phyloP scores from a whole-genome alignment of 495 filamentous ascomycete species.

The Penicillium egyptiacum region DNA sequence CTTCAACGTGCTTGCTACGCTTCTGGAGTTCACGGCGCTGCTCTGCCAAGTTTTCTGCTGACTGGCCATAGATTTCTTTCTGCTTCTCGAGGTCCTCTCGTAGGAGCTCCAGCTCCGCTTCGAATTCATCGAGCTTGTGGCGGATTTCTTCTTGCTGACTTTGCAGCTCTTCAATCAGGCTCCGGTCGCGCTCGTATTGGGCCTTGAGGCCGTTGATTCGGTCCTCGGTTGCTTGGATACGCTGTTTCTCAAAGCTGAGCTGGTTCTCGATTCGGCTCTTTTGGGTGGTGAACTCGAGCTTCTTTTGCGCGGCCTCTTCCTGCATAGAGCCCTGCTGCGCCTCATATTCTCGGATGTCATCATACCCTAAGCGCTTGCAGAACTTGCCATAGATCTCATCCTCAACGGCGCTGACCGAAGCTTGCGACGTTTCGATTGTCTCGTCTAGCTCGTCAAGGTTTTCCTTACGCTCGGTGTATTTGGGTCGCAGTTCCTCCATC shows the following conservation, averaged over 20 bases:
- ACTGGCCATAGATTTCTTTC: conserved; percentile 63
- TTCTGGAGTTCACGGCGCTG: conserved; percentile 83
- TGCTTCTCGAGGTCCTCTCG: conserved; percentile 67
- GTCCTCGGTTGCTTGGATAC: conserved; percentile 64
- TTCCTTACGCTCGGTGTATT: conserved; percentile 67
- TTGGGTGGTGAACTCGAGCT: conserved; percentile 80
- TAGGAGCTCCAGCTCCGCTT: conserved; percentile 74
- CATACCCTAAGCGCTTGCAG: conserved; percentile 82
- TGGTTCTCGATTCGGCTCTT: conserved; percentile 77
- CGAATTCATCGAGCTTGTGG: conserved; percentile 66
- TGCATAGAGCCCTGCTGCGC: conserved; percentile 87
- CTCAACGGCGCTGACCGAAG: conserved; percentile 80
- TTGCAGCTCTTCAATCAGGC: conserved; percentile 66
- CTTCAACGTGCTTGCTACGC: conserved; percentile 77
- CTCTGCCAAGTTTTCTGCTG: conserved; percentile 72
- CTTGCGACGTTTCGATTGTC: conserved; percentile 65
- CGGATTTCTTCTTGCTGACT: conserved; percentile 72
- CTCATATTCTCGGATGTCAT: conserved; percentile 89
- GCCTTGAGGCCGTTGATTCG: conserved; percentile 68
- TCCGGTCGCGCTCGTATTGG: conserved; percentile 61
- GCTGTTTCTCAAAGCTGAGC: conserved; percentile 72
- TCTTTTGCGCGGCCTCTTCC: conserved; percentile 83
- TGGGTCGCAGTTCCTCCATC: conserved; percentile 72
- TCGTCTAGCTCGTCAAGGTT: conserved; percentile 65
- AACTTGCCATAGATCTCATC: conserved; percentile 87